phyloP scores from a whole-genome alignment of 495 filamentous ascomycete species.

The Gamarada debralockiae region DNA sequence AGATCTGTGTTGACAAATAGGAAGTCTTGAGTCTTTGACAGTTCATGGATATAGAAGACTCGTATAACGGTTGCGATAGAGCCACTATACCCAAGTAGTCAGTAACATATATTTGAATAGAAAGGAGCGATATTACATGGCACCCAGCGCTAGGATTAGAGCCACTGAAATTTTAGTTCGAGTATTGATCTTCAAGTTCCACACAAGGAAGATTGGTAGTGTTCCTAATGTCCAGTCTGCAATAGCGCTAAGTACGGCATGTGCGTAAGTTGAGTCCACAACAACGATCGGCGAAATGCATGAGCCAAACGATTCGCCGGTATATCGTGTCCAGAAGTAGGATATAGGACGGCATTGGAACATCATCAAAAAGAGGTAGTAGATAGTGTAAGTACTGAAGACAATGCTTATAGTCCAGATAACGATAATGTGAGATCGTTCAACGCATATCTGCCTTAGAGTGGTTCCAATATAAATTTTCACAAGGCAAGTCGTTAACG shows the following conservation, averaged over 20 bases:
- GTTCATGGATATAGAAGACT: conserved; percentile 29
- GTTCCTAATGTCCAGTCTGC: conserved; percentile 34
- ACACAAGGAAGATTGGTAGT: conserved; percentile 37
- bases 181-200: conserved; percentile 31
- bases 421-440: conserved; percentile 24
- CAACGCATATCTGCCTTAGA: conserved; percentile 31
- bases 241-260: conserved; percentile 29
- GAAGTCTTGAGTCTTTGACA: conserved; percentile 24
- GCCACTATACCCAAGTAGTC: neutral
- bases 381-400: conserved; percentile 19
- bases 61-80: conserved; percentile 30
- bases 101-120: conserved; percentile 10
- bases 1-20: conserved; percentile 23
- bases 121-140: conserved; percentile 19
- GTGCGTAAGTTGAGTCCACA: conserved; percentile 24
- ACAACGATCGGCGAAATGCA: conserved; percentile 17
- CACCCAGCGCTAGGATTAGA: conserved; percentile 27
- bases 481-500: conserved; percentile 23
- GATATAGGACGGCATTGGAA: conserved; percentile 32
- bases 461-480: conserved; percentile 38
- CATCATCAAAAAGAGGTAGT: conserved; percentile 32
- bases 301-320: conserved; percentile 26
- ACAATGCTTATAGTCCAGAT: conserved; percentile 26
- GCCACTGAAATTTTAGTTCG: conserved; percentile 28
- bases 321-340: conserved; percentile 32